Percentiles rank a stretch among this genome's conserved stretches.
phyloP scores from a whole-genome alignment of 495 filamentous ascomycete genomes.

The Zalerion maritima region DNA sequence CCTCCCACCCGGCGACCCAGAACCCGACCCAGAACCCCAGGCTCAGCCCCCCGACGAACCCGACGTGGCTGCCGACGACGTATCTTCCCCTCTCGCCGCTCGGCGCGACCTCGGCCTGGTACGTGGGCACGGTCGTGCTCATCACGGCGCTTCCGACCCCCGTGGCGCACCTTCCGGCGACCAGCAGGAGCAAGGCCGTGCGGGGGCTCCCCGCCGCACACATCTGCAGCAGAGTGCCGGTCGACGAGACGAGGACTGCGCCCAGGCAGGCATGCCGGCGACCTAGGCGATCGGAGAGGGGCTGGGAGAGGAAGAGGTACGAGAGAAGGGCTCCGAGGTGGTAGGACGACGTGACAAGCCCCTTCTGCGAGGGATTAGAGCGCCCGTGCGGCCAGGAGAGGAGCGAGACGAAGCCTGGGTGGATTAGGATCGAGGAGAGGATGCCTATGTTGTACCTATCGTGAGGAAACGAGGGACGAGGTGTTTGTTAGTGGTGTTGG shows the following conservation, averaged over 20 bases:
- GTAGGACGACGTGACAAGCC: slow-evolving; percentile 41
- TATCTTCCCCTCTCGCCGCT: slow-evolving; percentile 35
- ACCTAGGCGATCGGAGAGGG: slow-evolving; percentile 31
- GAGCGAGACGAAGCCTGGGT: slow-evolving; percentile 33
- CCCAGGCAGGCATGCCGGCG: slow-evolving; percentile 33
- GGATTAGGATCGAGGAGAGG: slow-evolving; percentile 38
- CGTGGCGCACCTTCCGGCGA: slow-evolving; percentile 35
- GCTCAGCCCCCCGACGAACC: slow-evolving; percentile 37
- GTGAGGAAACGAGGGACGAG: too few relatives aligned
- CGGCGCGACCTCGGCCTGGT: slow-evolving; percentile 42
- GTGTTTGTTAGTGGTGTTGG: too few relatives aligned
- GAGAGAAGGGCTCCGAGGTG: slow-evolving; percentile 40
- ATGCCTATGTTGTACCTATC: slow-evolving; percentile 43
- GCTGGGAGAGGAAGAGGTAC: slow-evolving; percentile 39
- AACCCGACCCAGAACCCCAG: slow-evolving; percentile 38
- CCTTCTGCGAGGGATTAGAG: slow-evolving; percentile 26
- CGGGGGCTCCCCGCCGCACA: slow-evolving; percentile 23
- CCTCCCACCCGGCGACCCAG: slow-evolving; percentile 18
- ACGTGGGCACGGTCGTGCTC: slow-evolving; percentile 40
- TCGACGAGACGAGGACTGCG: slow-evolving; percentile 28
- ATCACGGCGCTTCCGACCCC: slow-evolving; percentile 37
- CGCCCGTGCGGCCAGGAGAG: too few relatives aligned
- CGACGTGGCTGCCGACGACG: slow-evolving; percentile 44
- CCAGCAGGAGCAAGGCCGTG: slow-evolving; percentile 35
- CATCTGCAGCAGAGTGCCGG: slow-evolving; percentile 32